Base-by-base conservation (phyloP, 139 green algal genomes). In the Gonium pectorale region DNA sequence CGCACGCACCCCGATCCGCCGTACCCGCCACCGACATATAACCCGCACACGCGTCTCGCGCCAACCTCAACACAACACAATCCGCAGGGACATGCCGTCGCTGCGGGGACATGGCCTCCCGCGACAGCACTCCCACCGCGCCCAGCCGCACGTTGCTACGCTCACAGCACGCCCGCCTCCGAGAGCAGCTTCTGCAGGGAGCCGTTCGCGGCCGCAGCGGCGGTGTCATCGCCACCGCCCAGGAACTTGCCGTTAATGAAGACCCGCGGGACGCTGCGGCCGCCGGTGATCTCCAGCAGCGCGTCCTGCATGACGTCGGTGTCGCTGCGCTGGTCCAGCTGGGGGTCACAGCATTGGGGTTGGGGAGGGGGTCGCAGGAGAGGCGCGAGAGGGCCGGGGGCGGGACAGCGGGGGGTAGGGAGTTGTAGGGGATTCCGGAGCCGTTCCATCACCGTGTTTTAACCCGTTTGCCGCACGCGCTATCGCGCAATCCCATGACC, bases 191-290 rank as follows among this genome's bases (percentile, higher is more conserved):
- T 80, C 87, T 91, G 78, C 63, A 87, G 71, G 79, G 69, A 70
- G 35, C 83, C 83, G 35, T 82, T 86, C 31, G 27, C 44, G 26
- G 88, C 90, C 67, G 88, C 88, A 0, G 73, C 73, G 4, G 79
- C 85, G 17, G 86, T 91, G 52, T 94, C 91, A 67, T 95, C 89
- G 0, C 90, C 89, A 0, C 92, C 91, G 35, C 93, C 93, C 35
- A 95, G 86, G 81, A 93, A 95, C 44, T 87, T 83, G 33, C 92
- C 92, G 46, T 85, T 86, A 26, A 95, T 86, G 74, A 95, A 95
- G 0, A 95, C 91, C 8, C 93, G 89, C 0, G 93, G 93, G 33
- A 95, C 93, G 27, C 80, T 92, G 56, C 90, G 83, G 0, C 54
- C 90, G 3, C 91, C 92, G 5, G 92, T 95, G 31, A 87, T 74